Base-by-base conservation (phyloP, 2,329 filamentous ascomycete genomes). In the Hirsutella rhossiliensis region DNA sequence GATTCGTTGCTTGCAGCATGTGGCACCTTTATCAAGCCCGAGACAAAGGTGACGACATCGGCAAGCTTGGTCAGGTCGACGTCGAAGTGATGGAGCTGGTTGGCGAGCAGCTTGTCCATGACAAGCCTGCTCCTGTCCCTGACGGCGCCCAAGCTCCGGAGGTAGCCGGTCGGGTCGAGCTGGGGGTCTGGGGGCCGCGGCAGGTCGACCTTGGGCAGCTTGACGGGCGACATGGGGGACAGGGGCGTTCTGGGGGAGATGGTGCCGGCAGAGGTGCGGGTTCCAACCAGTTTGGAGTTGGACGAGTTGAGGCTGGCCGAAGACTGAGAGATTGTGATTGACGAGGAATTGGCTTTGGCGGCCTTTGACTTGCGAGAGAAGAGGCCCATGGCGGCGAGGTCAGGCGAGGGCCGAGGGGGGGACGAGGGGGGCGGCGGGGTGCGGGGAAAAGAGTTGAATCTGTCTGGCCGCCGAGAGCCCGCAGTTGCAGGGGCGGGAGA, bases 1-100 rank as follows among this genome's bases (percentile, higher is more conserved):
- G n/a, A 4, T 32, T 36, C 7, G 5, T 17, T 17, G 15, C 8
- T 36, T 17, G 15, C 34, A 36, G 15, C 15, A 23, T 23, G 23
- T 7, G 23, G 23, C 68, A 89, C 88, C 83, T 94, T 95, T 69
- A 96, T 94, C 50, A 96, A 90, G 36, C 84, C 82, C n/a, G 90
- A 82, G 11, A 95, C 84, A 60, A 94, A 95, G 38, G 76, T 76
- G 13, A 89, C 87, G 1, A 90, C 90, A 51, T 90, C 84, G 39
- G 73, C 65, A 60, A 95, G 90, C 64, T 90, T 94, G 64, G 64
- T 66, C 73, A 89, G 79, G 62, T 96, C 89, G 40, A 95, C 87
- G 51, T 86, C 82, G 56, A 96, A 96, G 61, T 96, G 89, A 53
- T 76, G 78, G 48, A 95, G 73, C 53, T 84, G 73, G 57, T 94